Evolutionary conservation across 495 filamentous ascomycete genomes (phyloP), one percentile per base, ranked within the genome.

Genomic region (Lasiosphaeria hispida): DNA sequence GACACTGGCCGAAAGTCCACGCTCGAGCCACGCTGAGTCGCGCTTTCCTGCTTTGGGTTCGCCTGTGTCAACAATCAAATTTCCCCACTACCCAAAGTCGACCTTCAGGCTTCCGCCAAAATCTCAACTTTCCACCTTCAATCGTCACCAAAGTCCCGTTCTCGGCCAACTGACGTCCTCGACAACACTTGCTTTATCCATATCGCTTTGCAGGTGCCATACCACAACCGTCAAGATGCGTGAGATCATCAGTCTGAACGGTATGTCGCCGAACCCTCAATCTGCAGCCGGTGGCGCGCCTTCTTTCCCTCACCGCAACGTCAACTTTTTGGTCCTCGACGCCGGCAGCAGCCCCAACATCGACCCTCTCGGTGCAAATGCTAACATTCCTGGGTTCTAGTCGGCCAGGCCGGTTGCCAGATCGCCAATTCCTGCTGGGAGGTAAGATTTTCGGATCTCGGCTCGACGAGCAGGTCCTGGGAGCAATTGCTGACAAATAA

Each of bases 401-500:
- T 98, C 80, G 94, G 94, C 79, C 94, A 98, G 84, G 94, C 94
- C 72, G 94, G 94, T 87, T 97, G 95, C 85, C 94, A 98, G 77
- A 98, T 98, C 75, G 94, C 92, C 76, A 98, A 98, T 81, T 94
- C 95, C 64, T 98, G 95, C 86, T 98, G 94, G 94, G 94, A 98
- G 92, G 94, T 98, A 82, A 77, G 88, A 76, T 67, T 67, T 57
- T 40, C 48, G 7, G 36, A 33, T 17, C 45, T 15, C 18, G 48
- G 40, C 48, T 57, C 14, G 41, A 30, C 44, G 48, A 23, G 17
- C 39, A 37, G n/a, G 42, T 36, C 49, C 23, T n/a, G 14, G 14
- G 23, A 33, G 18, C 45, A 13, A 38, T 11, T 13, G 43, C 65
- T 69, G 51, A 70, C 60, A 7, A 42, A 47, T 13, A 23, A 10